phyloP scores from a whole-genome alignment of 257 asterid genomes.

The Capsicum baccatum region DNA sequence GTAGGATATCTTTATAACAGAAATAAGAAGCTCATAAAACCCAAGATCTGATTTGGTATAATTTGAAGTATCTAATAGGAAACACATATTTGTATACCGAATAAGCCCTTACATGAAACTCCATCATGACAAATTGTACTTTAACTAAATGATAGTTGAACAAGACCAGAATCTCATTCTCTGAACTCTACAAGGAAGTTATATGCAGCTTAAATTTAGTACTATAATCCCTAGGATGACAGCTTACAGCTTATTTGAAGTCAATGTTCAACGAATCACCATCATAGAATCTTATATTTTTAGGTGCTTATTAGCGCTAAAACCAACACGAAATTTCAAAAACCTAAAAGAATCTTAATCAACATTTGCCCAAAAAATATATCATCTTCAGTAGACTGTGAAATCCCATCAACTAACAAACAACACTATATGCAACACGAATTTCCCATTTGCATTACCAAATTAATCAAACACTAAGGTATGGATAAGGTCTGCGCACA shows the following conservation, averaged over 20 bases:
- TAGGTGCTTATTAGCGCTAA: not conserved
- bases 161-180: constrained; percentile 2
- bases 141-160: not conserved
- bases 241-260: not conserved
- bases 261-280: not conserved
- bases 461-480: no score
- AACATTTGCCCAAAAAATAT: not conserved
- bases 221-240: not conserved
- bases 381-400: not conserved
- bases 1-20: not conserved
- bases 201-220: not conserved
- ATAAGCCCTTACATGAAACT: not conserved
- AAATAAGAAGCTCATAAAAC: not conserved
- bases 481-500: no score
- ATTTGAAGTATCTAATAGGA: not conserved
- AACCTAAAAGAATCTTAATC: not conserved
- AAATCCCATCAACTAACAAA: not conserved
- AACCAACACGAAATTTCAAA: not conserved
- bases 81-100: not conserved
- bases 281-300: not conserved
- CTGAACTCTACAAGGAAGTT: not conserved
- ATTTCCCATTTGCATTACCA: not conserved
- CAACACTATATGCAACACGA: not conserved
- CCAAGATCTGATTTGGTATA: not conserved
- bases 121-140: not conserved